phyloP scores from a whole-genome alignment of 495 filamentous ascomycete species.

The Aspergillus taichungensis region DNA sequence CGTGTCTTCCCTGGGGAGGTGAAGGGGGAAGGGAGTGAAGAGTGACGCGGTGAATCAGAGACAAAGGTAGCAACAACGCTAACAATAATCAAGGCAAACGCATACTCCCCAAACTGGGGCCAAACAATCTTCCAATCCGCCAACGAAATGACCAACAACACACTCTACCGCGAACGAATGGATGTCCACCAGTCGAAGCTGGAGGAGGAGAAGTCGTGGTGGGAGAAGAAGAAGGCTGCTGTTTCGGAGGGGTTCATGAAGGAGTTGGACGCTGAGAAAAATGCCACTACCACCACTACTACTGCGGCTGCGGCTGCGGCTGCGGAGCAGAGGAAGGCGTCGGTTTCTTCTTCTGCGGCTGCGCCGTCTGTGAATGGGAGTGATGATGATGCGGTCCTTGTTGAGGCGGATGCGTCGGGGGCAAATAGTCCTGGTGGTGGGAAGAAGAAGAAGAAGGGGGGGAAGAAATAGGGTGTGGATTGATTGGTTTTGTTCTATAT shows the following conservation, averaged over 20 bases:
- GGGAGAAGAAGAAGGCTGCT: constrained; percentile 69
- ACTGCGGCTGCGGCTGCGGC: constrained; percentile 9
- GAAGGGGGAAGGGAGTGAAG: too few relatives aligned
- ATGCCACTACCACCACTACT: constrained; percentile 18
- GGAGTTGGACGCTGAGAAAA: constrained; percentile 55
- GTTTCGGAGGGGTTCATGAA: constrained; percentile 77
- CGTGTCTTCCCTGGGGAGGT: too few relatives aligned
- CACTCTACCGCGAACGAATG: constrained; percentile 49
- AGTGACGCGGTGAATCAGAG: not conserved
- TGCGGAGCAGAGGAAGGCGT: constrained; percentile 4
- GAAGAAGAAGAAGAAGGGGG: constrained; percentile 66
- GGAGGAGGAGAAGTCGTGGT: constrained; percentile 73
- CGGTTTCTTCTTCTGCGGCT: constrained; percentile 4
- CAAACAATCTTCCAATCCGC: constrained; percentile 93
- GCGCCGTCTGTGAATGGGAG: constrained; percentile 35
- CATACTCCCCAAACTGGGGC: constrained; percentile 78
- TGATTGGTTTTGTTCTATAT: not conserved
- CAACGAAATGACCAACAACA: constrained; percentile 70
- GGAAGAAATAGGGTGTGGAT: constrained; percentile 53
- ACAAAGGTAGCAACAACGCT: not conserved
- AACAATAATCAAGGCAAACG: constrained; percentile 59
- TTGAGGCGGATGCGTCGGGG: constrained; percentile 59
- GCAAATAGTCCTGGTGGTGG: constrained; percentile 24
- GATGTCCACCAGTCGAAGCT: constrained; percentile 58
- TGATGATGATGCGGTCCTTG: constrained; percentile 81